A percentile compares a stretch with the other conserved stretches of the same genome.
These are phyloP conservation scores for Rhizoclosmatium globosum DNA, from an alignment of 192 early-diverging fungal species.

Conservation along the genomic window DNA sequence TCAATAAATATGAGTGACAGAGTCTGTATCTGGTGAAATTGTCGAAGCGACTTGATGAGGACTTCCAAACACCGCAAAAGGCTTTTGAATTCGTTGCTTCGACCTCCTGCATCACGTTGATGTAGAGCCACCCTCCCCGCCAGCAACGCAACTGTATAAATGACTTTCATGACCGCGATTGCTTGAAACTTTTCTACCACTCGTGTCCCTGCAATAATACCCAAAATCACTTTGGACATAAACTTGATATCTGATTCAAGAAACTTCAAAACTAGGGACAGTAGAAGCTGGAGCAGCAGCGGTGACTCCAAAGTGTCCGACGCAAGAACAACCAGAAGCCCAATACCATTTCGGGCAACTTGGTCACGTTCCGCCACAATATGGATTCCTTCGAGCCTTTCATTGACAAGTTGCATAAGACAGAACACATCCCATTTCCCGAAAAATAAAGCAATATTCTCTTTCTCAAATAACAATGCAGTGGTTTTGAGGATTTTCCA, in stretches of 20 bases:
- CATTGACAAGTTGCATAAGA: not conserved
- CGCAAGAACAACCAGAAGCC: slow-evolving; percentile 6
- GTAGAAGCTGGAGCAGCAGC: slow-evolving; percentile 15
- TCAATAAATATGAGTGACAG: slow-evolving; percentile 30
- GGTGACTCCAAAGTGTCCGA: not conserved
- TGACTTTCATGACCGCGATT: slow-evolving; percentile 7
- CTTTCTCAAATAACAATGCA: not conserved
- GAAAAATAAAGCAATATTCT: not conserved
- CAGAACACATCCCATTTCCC: slow-evolving; percentile 10
- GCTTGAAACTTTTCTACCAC: slow-evolving; percentile 2
- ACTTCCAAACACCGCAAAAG: not conserved
- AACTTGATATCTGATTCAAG: not conserved
- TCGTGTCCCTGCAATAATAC: not conserved
- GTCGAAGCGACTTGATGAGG: not conserved
- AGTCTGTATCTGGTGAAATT: slow-evolving; percentile 5
- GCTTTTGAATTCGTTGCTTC: not conserved
- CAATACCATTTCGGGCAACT: slow-evolving; percentile 1
- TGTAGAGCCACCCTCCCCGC: too few relatives aligned
- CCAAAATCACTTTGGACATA: not conserved
- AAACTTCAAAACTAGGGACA: slow-evolving; percentile 25
- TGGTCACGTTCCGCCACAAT: not conserved
- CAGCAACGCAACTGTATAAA: slow-evolving; percentile 2
- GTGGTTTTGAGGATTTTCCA: slow-evolving; percentile 12
- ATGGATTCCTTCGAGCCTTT: not conserved
- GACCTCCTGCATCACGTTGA: too few relatives aligned